These are phyloP conservation scores for Lactarius hatsudake DNA, from an alignment of 768 basidiomycete species.

Conservation along the genomic window DNA sequence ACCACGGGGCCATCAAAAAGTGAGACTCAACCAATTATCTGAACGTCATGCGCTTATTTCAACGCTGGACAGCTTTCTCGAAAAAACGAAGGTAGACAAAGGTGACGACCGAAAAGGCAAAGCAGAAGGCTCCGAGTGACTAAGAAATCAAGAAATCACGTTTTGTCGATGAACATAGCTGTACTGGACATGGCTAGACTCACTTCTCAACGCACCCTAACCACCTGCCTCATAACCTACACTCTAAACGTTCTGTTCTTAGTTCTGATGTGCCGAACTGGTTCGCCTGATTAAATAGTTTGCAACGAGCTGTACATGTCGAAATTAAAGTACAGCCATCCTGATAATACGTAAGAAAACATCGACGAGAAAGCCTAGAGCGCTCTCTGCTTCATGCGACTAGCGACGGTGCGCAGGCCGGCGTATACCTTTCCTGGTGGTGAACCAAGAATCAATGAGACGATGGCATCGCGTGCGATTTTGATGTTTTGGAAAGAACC, in stretches of 20 bases:
- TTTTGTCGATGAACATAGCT: neutral
- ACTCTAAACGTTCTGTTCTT: neutral
- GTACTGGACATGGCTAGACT: neutral
- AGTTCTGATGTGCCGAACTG: neutral
- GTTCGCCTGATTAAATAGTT: neutral
- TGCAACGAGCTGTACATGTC: neutral
- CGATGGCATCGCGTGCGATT: slow-evolving; percentile 93
- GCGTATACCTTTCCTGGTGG: slow-evolving; percentile 95
- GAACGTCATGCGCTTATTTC: neutral
- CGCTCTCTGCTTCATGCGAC: slow-evolving; percentile 90
- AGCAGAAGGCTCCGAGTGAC: slow-evolving; percentile 25
- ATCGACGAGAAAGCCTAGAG: slow-evolving; percentile 41
- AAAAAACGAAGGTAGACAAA: slow-evolving; percentile 42
- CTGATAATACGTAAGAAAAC: neutral
- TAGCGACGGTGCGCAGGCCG: slow-evolving; percentile 85
- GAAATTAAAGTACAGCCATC: slow-evolving; percentile 9
- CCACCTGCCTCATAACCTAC: neutral
- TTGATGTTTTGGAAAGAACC: slow-evolving; percentile 99
- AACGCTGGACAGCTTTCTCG: slow-evolving; percentile 42
- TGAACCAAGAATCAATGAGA: slow-evolving; percentile 91
- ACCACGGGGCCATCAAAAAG: slow-evolving; percentile 56
- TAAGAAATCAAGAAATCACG: neutral
- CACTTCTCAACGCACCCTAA: slow-evolving; percentile 6
- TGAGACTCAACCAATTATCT: slow-evolving; percentile 35
- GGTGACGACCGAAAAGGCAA: slow-evolving; percentile 31